Evolutionary conservation across 2,329 filamentous ascomycete genomes (phyloP), one percentile per base, ranked within the genome.

Genomic region (Paraconiothyrium sp.): DNA sequence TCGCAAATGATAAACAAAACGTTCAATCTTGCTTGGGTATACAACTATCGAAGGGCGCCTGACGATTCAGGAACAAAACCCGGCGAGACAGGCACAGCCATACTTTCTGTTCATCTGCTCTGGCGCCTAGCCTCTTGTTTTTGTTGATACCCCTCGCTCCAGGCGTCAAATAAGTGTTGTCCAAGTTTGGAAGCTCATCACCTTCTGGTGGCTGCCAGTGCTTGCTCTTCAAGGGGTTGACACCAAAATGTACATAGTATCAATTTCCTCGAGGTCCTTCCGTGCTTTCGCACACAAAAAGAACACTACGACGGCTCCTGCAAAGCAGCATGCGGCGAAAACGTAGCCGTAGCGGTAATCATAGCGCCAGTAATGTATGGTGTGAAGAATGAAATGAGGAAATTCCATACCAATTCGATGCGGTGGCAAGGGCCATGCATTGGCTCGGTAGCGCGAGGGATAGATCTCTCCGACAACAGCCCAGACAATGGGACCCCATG

Each of bases 241-340:
- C 88, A 30, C 81, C 54, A 89, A 82, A 39, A 92, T 82, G 67
- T 93, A 93, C 84, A 88, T 86, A 60, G 86, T 84, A 70, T 94
- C 92, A 58, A 94, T 90, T 76, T 94, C 90, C 79, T 94, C 92
- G 1, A 94, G 83, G 87, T 89, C 6, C 90, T 86, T 56, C 89
- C 91, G 72, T 91, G 89, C 86, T 89, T 75, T 94, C 91, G 59
- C 90, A 88, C 56, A 93, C 85, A 76, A 93, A 93, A 94, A 91
- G 81, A 90, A 94, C 34, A 93, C 89, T 13, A 93, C 77, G 0
- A 88, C 65, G 0, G 87, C 86, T 0, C 86, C 90, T 0, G 86
- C 81, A 20, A 92, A 80, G 68, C 91, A 90, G 72, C 90, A 92
- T 0, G 84, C 89, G 0, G 90, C 91, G 76, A 93, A 93, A 34